Conservation (phyloP, 306 rosid genomes). For the Cucurbita ficifolia region DNA sequence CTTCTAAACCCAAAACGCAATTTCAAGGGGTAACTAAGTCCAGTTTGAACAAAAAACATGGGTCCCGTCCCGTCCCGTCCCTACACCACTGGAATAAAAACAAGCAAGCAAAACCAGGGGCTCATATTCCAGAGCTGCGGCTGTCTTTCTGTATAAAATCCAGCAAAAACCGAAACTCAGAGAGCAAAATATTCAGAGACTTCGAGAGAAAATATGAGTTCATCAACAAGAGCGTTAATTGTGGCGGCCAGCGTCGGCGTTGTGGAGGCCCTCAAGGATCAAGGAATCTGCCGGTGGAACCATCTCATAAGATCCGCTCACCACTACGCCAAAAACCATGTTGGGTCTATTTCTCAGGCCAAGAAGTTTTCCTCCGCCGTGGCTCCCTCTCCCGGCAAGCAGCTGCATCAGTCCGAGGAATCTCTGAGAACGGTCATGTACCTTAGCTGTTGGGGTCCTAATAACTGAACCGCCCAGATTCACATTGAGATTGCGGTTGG, state of each 20-base stretch:
- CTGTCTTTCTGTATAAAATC: background rate
- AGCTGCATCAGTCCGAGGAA: conserved; percentile 8
- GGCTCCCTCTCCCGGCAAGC: background rate
- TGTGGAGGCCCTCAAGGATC: conserved; percentile 22
- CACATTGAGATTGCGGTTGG: background rate
- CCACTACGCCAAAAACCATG: conserved; percentile 11
- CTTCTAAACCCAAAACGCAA: background rate
- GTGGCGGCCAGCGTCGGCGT: conserved; percentile 25
- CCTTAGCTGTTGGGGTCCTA: conserved; percentile 32
- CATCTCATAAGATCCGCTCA: conserved; percentile 4
- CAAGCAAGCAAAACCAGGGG: background rate
- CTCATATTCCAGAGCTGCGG: background rate
- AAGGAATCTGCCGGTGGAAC: conserved; percentile 25
- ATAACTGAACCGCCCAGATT: background rate
- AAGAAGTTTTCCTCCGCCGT: conserved; percentile 8
- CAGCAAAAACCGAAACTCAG: background rate
- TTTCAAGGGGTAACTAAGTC: background rate
- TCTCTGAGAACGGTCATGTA: conserved; percentile 23
- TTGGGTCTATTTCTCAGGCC: conserved; percentile 10
- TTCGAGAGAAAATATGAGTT: background rate
- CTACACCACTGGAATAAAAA: too few relatives aligned
- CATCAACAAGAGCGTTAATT: conserved; percentile 9
- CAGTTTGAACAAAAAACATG: too few relatives aligned
- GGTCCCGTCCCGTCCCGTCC: too few relatives aligned
- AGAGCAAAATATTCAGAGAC: background rate